These are phyloP conservation scores for Alternaria ventricosa DNA, from an alignment of 2,329 filamentous ascomycete species.

Conservation along the genomic window DNA sequence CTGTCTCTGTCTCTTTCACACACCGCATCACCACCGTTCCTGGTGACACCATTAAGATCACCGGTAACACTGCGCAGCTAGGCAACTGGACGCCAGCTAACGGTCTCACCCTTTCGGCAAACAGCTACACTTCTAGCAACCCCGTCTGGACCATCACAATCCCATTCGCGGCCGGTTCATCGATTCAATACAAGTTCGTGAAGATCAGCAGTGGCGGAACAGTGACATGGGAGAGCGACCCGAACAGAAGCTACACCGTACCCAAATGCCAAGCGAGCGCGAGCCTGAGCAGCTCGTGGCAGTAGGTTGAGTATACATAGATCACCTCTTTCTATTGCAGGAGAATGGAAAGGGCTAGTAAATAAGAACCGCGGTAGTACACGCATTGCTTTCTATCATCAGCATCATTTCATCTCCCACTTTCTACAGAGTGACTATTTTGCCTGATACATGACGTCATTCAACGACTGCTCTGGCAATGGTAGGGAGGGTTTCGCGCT, in stretches of 20 bases:
- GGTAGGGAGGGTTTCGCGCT: neutral
- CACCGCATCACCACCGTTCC: conserved; percentile 56
- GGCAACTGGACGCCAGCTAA: conserved; percentile 53
- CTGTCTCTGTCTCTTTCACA: conserved; percentile 52
- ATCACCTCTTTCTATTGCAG: neutral
- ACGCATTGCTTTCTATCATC: neutral
- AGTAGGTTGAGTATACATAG: neutral
- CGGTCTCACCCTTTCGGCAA: conserved; percentile 51
- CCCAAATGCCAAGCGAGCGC: conserved; percentile 35
- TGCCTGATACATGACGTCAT: neutral
- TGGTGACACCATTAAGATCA: conserved; percentile 58
- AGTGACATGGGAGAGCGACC: conserved; percentile 55
- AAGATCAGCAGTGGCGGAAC: conserved; percentile 54
- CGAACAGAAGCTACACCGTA: conserved; percentile 52
- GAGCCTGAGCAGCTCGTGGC: conserved; percentile 33
- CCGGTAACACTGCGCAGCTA: conserved; percentile 54
- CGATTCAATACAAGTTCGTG: conserved; percentile 56
- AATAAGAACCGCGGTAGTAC: neutral
- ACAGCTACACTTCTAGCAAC: conserved; percentile 52
- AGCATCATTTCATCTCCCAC: neutral
- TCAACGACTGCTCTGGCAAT: neutral
- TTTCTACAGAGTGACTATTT: neutral
- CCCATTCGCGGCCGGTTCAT: conserved; percentile 49
- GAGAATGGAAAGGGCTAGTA: neutral
- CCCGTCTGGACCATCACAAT: conserved; percentile 57